phyloP scores from a whole-genome alignment of 192 early-diverging fungal genomes.

The Diversispora epigaea region DNA sequence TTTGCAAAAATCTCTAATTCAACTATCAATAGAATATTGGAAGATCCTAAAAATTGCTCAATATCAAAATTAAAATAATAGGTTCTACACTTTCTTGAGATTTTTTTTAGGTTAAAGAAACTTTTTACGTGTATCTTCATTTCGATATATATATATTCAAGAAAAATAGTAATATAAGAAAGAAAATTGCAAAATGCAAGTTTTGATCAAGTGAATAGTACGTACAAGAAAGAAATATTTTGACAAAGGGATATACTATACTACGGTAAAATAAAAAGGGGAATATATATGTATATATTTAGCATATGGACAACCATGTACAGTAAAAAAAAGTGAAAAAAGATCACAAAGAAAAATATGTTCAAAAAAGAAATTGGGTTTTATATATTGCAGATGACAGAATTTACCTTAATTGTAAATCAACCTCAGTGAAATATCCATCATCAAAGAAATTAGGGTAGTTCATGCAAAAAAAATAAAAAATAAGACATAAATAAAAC shows the following conservation, averaged over 20 bases:
- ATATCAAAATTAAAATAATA: too few relatives aligned
- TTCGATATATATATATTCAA: too few relatives aligned
- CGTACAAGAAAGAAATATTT: conserved; percentile 15
- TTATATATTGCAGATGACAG: conserved; percentile 8
- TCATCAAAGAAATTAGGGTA: conserved; percentile 16
- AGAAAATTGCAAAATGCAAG: not conserved
- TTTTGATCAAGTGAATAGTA: not conserved
- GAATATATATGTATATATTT: conserved; percentile 8
- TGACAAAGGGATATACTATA: not conserved
- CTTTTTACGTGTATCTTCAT: too few relatives aligned
- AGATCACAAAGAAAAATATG: conserved; percentile 21
- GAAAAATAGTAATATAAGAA: not conserved
- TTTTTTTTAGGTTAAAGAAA: too few relatives aligned
- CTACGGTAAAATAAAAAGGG: not conserved
- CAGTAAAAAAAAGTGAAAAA: conserved; percentile 11
- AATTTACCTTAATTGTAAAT: not conserved
- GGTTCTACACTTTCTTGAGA: too few relatives aligned
- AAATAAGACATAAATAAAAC: too few relatives aligned
- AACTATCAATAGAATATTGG: too few relatives aligned
- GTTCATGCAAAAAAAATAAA: not conserved
- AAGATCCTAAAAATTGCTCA: too few relatives aligned
- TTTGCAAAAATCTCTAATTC: too few relatives aligned
- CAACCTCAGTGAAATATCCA: not conserved
- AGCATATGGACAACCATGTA: conserved; percentile 7
- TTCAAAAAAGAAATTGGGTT: conserved; percentile 11